These are phyloP conservation scores for Thielaviopsis populi DNA, from an alignment of 2,329 filamentous ascomycete species.

Conservation along the genomic window DNA sequence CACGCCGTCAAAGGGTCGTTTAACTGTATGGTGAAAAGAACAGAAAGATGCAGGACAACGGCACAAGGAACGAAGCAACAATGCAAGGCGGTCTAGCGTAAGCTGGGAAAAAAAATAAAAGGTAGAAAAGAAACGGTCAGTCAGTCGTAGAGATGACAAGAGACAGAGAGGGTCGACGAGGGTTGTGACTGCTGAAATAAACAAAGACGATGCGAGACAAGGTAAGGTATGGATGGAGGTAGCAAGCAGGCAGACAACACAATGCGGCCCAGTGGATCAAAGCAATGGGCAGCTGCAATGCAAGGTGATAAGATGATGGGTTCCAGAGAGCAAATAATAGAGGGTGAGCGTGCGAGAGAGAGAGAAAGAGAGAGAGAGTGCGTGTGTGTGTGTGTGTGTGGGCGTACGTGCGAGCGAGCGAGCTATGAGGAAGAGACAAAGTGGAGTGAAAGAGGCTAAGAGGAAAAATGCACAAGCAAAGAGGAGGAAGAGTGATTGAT, in stretches of 20 bases:
- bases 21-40: not conserved
- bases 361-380: not conserved
- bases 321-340: constrained; percentile 1
- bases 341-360: not conserved
- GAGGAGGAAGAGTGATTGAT: not conserved
- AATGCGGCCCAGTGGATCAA: constrained; percentile 5
- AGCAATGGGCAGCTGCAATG: constrained; percentile 13
- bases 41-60: not conserved
- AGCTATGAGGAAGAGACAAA: not conserved
- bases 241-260: not conserved
- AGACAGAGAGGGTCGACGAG: not conserved
- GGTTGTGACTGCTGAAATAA: not conserved
- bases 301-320: constrained; percentile 13
- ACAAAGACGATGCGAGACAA: not conserved
- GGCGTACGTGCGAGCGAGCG: not conserved
- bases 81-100: not conserved
- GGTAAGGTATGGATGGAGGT: not conserved
- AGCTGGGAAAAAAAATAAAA: not conserved
- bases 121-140: not conserved
- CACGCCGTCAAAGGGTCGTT: not conserved
- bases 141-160: not conserved
- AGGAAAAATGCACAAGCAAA: not conserved
- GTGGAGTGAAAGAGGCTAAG: constrained; percentile 7
- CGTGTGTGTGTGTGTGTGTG: not conserved
- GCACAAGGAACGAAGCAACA: not conserved